phyloP scores from a whole-genome alignment of 2,329 filamentous ascomycete species.

The Hypoxylon sp. region DNA sequence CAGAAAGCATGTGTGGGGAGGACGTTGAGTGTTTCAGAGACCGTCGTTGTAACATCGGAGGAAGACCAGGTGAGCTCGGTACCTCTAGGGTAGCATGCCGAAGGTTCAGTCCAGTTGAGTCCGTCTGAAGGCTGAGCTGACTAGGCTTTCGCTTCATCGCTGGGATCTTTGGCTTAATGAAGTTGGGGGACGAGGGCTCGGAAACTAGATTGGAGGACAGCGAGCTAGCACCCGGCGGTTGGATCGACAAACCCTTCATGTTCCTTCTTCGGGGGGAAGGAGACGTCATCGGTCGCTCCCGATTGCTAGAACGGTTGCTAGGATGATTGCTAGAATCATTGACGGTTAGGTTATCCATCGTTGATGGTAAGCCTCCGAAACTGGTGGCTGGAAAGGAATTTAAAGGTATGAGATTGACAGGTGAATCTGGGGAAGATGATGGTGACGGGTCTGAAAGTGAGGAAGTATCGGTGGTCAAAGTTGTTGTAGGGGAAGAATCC shows the following conservation, averaged over 20 bases:
- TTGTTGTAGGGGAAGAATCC: constrained; percentile 95
- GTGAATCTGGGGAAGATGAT: constrained; percentile 92
- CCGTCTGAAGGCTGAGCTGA: constrained; percentile 81
- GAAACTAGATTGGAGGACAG: constrained; percentile 66
- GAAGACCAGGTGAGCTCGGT: constrained; percentile 67
- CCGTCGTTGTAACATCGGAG: constrained; percentile 71
- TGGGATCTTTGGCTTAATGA: constrained; percentile 83
- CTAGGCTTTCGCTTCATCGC: constrained; percentile 80
- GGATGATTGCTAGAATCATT: constrained; percentile 56
- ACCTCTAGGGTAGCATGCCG: constrained; percentile 65
- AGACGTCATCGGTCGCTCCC: constrained; percentile 73
- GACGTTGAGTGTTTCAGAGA: constrained; percentile 77
- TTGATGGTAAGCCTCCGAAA: constrained; percentile 62
- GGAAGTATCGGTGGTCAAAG: constrained; percentile 90
- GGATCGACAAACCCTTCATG: constrained; percentile 86
- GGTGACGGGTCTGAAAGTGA: constrained; percentile 91
- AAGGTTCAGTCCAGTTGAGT: constrained; percentile 68
- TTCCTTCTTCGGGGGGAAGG: constrained; percentile 81
- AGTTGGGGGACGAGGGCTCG: constrained; percentile 79
- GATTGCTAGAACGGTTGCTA: constrained; percentile 51
- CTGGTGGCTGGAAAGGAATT: constrained; percentile 75
- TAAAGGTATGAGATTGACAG: constrained; percentile 78
- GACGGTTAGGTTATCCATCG: constrained; percentile 63
- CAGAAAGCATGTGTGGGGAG: constrained; percentile 74
- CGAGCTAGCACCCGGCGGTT: constrained; percentile 67